Evolutionary conservation across 2,329 filamentous ascomycete genomes (phyloP).

Genomic region (Aplosporella prunicola): DNA sequence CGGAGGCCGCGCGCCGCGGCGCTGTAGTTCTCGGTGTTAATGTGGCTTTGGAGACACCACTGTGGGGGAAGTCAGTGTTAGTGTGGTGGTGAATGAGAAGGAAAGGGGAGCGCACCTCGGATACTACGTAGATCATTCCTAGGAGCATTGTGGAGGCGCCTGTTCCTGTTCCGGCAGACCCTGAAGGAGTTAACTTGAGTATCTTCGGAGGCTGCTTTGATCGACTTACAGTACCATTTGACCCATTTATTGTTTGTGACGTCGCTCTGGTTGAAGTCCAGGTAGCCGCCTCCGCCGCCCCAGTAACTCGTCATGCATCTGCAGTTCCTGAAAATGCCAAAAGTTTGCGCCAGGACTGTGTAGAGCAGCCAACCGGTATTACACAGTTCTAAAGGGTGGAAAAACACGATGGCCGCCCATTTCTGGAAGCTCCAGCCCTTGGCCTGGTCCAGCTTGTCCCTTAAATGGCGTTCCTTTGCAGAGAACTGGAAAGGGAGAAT

Average conservation of each 20-base stretch:
- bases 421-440: constrained; percentile 4
- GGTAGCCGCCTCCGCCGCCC: constrained; percentile 32
- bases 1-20: constrained; percentile 20
- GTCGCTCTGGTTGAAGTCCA: constrained; percentile 26
- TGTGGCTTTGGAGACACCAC: constrained; percentile 30
- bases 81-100: too few species aligned
- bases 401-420: constrained; percentile 21
- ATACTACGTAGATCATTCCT: constrained; percentile 28
- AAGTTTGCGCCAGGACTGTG: constrained; percentile 33
- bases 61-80: constrained; percentile 9
- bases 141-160: constrained; percentile 22
- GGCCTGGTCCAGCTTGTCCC: neutral
- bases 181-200: neutral
- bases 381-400: constrained; percentile 25
- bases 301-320: constrained; percentile 32
- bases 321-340: constrained; percentile 35
- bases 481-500: constrained; percentile 11
- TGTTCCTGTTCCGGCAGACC: constrained; percentile 22
- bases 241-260: constrained; percentile 23
- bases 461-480: neutral
- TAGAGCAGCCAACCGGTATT: constrained; percentile 32
- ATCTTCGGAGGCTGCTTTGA: neutral
- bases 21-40: constrained; percentile 25
- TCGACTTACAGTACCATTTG: constrained; percentile 18
- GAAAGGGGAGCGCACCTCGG: constrained; percentile 18